A percentile compares a stretch with the other conserved stretches of the same genome.
Conservation (phyloP, 1,284 basidiomycete species). For the Lentinula novae-zelandiae region DNA sequence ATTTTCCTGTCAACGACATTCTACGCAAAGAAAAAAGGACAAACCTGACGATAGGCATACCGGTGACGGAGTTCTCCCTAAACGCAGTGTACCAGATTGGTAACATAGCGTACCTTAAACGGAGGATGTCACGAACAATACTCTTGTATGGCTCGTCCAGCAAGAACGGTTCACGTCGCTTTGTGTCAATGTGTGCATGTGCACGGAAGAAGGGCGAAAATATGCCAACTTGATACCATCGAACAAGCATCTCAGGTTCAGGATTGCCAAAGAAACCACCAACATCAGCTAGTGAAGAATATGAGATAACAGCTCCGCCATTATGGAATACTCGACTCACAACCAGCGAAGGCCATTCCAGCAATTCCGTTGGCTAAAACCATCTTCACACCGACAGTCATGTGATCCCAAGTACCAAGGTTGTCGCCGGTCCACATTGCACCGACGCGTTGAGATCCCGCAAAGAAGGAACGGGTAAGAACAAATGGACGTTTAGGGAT, state of each 20-base stretch:
- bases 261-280: constrained; percentile 99
- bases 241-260: constrained; percentile 87
- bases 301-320: background rate
- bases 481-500: constrained; percentile 88
- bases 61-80: constrained; percentile 77
- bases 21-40: constrained; percentile 13
- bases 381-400: constrained; percentile 93
- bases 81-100: constrained; percentile 98
- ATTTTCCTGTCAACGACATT: background rate
- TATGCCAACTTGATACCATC: constrained; percentile 96
- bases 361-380: constrained; percentile 87
- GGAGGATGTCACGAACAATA: constrained; percentile 77
- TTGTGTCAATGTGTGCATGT: constrained; percentile 98
- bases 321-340: constrained; percentile 42
- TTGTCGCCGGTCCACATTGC: constrained; percentile 99
- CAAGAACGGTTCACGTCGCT: constrained; percentile 94
- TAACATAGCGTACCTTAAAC: constrained; percentile 84
- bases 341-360: constrained; percentile 93
- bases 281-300: constrained; percentile 73
- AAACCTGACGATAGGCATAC: constrained; percentile 78
- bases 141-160: constrained; percentile 86
- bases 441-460: constrained; percentile 93
- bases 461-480: constrained; percentile 91
- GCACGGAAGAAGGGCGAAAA: constrained; percentile 99
- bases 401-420: constrained; percentile 96